Evolutionary conservation across 352 stramenopile species (phyloP).

Genomic region (Phytophthora parvispora): DNA sequence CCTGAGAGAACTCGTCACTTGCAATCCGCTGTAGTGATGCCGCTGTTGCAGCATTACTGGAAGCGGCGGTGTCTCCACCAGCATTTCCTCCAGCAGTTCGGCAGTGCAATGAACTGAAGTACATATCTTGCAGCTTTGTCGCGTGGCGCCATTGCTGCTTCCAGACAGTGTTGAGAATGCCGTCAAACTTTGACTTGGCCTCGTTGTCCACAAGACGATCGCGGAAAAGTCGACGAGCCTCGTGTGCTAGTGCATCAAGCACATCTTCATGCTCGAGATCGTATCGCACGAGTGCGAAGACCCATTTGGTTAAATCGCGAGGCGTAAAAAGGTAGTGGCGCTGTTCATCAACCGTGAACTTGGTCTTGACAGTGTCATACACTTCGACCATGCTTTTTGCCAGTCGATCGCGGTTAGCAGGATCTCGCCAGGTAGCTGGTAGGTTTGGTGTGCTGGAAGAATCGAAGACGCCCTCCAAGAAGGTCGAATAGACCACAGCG

Average conservation of each 20-base stretch:
- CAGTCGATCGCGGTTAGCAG: constrained; percentile 82
- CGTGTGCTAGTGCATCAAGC: constrained; percentile 93
- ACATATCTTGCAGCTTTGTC: constrained; percentile 82
- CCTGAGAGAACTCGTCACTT: constrained; percentile 86
- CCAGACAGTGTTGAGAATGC: constrained; percentile 83
- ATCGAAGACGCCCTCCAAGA: constrained; percentile 87
- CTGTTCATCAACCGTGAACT: constrained; percentile 95
- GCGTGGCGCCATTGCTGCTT: constrained; percentile 89
- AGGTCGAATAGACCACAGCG: constrained; percentile 90
- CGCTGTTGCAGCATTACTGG: constrained; percentile 12
- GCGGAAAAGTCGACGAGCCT: constrained; percentile 90
- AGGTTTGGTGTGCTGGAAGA: constrained; percentile 42
- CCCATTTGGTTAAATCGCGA: constrained; percentile 94
- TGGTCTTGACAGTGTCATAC: constrained; percentile 89
- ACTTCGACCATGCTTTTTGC: constrained; percentile 93
- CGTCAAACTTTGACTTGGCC: constrained; percentile 83
- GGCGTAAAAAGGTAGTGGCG: constrained; percentile 97
- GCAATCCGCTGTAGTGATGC: constrained; percentile 67
- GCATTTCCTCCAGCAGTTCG: constrained; percentile 35
- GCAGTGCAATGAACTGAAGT: constrained; percentile 88
- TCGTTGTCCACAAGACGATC: constrained; percentile 93
- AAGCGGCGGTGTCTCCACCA: constrained; percentile 21
- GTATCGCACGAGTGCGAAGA: constrained; percentile 91
- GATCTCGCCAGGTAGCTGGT: constrained; percentile 58
- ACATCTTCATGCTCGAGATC: constrained; percentile 91